A percentile compares a stretch with the other conserved stretches of the same genome.
These are phyloP conservation scores for Metschnikowia colocasiae DNA, from an alignment of 805 yeast genomes.

Conservation along the genomic window DNA sequence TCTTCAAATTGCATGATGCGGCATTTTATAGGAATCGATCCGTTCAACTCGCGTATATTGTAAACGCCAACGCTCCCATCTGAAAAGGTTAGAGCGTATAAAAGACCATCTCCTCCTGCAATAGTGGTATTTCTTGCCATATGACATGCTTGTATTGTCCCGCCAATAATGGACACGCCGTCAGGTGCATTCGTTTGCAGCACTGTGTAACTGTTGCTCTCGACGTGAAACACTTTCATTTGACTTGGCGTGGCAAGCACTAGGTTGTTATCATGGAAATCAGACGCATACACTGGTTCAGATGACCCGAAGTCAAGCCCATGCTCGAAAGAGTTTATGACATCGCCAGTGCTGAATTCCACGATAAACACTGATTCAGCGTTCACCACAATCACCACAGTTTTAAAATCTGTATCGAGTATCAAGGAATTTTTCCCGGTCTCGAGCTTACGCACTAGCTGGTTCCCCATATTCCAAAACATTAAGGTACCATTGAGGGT, in stretches of 20 bases:
- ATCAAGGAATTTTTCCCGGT: slow-evolving; percentile 2
- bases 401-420: slow-evolving; percentile 26
- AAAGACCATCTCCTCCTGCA: slow-evolving; percentile 42
- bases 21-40: slow-evolving; percentile 11
- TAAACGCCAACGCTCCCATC: slow-evolving; percentile 41
- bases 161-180: slow-evolving; percentile 15
- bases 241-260: slow-evolving; percentile 20
- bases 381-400: slow-evolving; percentile 22
- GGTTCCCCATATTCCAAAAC: slow-evolving; percentile 24
- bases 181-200: slow-evolving; percentile 13
- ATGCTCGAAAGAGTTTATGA: slow-evolving; percentile 13
- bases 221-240: slow-evolving; percentile 25
- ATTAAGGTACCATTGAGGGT: slow-evolving; percentile 22
- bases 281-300: slow-evolving; percentile 23
- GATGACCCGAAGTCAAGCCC: slow-evolving; percentile 15
- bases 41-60: slow-evolving; percentile 34
- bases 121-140: slow-evolving; percentile 19
- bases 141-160: slow-evolving; percentile 12
- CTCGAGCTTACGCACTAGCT: not conserved
- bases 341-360: slow-evolving; percentile 14
- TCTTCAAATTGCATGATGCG: slow-evolving; percentile 17
- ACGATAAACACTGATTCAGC: slow-evolving; percentile 17
- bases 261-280: slow-evolving; percentile 30
- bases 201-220: not conserved
- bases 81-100: slow-evolving; percentile 35